Base-by-base conservation (phyloP, 495 filamentous ascomycete species). In the Apiosordaria backusii region DNA sequence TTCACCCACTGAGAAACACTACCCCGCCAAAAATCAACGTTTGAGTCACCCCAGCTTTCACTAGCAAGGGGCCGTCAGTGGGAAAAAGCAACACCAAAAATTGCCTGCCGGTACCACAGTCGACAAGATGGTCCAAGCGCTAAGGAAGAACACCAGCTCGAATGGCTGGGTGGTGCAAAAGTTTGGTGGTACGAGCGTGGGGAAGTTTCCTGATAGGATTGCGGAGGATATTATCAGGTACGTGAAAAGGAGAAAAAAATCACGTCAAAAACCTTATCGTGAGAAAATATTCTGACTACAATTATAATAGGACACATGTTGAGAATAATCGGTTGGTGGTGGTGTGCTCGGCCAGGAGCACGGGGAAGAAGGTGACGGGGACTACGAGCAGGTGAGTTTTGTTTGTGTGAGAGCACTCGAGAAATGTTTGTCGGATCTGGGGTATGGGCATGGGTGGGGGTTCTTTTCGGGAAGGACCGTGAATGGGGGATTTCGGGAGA, bases 301-400 rank as follows among this genome's bases (percentile, higher is more conserved):
- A 7, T 4, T 23, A 9, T 19, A 26, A 24, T 69, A 97, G 92
- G 73, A 81, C 86, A 24, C 87, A 86, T 74, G 81, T 95, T 54
- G 76, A 78, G 26, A 80, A 86, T 40, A 84, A 91, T 66, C 87
- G 85, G 73, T 86, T 97, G 65, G 93, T 90, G 45, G 88, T 97
- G 52, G 92, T 98, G 25, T 97, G 95, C 73, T 99, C 95, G 53
- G 95, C 95, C 22, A 80, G 93, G 74, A 97, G 92, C 75, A 93
- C 90, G 63, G 90, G 89, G 65, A 94, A 91, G 70, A 98, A 98
- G 77, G 85, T 85, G 27, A 91, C 94, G 65, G 93, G 93, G 61
- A 97, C 95, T 57, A 98, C 95, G 54, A 98, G 95, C 81, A 87
- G 92, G 92, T 96, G 81, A 86, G 90, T 82, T 23, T 24, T 4